Conservation (phyloP, 1,139 yeast species). For the Pichia sp. region DNA sequence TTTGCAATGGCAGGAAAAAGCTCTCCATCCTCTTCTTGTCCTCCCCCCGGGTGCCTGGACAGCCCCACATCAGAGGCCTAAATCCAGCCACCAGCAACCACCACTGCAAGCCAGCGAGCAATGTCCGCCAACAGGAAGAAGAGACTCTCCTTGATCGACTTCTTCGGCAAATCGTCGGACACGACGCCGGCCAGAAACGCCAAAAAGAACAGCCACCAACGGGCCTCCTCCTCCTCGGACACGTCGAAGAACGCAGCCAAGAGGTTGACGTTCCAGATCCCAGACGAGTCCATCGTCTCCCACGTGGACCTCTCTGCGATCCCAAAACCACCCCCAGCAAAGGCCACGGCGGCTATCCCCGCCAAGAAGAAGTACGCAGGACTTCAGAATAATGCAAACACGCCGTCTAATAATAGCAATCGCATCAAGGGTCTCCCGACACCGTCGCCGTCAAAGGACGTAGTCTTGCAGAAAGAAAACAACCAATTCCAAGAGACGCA, state of each 20-base stretch:
- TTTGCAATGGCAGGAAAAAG: neutral
- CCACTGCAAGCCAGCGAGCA: no score
- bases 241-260: slow-evolving; percentile 2
- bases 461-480: neutral
- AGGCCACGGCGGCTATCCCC: neutral
- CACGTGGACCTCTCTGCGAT: slow-evolving; percentile 6
- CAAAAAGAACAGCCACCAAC: slow-evolving; percentile 6
- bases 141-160: slow-evolving; percentile 14
- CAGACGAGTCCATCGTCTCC: slow-evolving; percentile 15
- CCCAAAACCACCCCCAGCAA: slow-evolving; percentile 8
- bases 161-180: slow-evolving; percentile 16
- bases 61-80: neutral
- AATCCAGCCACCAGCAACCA: no score
- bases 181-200: neutral
- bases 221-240: slow-evolving; percentile 9
- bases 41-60: no score
- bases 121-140: slow-evolving; percentile 16
- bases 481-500: neutral
- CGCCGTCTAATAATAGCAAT: neutral
- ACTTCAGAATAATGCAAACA: slow-evolving; percentile 1
- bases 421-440: neutral
- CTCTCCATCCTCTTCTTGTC: no score
- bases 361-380: slow-evolving; percentile 4
- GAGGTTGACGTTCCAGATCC: slow-evolving; percentile 13
- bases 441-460: neutral